phyloP scores from a whole-genome alignment of 2,329 filamentous ascomycete species.

The Emericellopsis atlantica region DNA sequence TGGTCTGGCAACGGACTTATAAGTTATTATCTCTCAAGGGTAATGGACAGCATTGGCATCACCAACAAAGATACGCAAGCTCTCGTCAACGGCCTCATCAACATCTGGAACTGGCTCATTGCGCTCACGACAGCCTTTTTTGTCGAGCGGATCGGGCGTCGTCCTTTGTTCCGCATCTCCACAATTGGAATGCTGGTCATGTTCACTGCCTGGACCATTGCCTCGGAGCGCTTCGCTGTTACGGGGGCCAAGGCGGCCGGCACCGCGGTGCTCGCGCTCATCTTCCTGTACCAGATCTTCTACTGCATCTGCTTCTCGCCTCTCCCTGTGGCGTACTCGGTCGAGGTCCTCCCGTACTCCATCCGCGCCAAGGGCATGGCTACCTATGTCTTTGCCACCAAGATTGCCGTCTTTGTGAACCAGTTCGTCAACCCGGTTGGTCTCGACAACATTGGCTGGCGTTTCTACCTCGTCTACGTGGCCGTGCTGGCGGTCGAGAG shows the following conservation, averaged over 20 bases:
- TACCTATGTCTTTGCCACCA: constrained; percentile 13
- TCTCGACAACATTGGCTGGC: constrained; percentile 34
- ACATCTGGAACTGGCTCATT: constrained; percentile 14
- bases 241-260: constrained; percentile 14
- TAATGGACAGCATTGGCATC: constrained; percentile 9
- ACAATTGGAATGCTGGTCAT: constrained; percentile 15
- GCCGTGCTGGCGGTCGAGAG: constrained; percentile 31
- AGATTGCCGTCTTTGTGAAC: constrained; percentile 16
- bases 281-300: constrained; percentile 25
- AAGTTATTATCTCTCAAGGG: constrained; percentile 11
- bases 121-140: constrained; percentile 13
- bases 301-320: constrained; percentile 44
- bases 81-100: constrained; percentile 14
- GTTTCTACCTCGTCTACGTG: constrained; percentile 46
- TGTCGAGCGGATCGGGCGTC: constrained; percentile 14
- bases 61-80: constrained; percentile 12
- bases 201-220: constrained; percentile 21
- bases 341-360: constrained; percentile 40
- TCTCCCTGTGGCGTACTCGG: constrained; percentile 33
- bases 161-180: constrained; percentile 17
- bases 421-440: constrained; percentile 37
- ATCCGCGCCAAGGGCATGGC: constrained; percentile 37
- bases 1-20: constrained; percentile 21
- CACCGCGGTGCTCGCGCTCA: constrained; percentile 18
- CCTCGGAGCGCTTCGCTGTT: constrained; percentile 17